Evolutionary conservation across 768 basidiomycete species (phyloP).

Genomic region (Russula emetica): DNA sequence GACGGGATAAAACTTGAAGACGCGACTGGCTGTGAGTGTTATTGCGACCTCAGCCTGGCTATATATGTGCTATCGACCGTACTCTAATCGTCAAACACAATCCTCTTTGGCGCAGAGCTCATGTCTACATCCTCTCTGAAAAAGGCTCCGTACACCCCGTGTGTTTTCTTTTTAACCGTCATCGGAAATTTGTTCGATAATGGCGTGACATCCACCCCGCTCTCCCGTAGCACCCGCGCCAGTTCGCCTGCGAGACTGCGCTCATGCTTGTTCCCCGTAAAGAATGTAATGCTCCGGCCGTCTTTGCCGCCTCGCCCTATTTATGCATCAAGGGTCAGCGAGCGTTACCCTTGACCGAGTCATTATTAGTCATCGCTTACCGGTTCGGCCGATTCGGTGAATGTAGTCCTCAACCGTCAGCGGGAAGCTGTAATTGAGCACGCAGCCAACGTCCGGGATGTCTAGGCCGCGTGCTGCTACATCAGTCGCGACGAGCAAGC

Average conservation of each 20-base stretch:
- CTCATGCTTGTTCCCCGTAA: conserved; percentile 89
- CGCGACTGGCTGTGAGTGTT: too few relatives aligned
- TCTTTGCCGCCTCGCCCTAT: conserved; percentile 81
- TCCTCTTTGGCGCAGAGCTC: conserved; percentile 66
- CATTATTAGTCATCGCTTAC: conserved; percentile 37
- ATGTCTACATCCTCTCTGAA: conserved; percentile 64
- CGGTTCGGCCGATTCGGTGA: conserved; percentile 86
- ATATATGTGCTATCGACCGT: neutral
- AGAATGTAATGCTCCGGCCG: conserved; percentile 94
- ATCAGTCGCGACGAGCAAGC: conserved; percentile 91
- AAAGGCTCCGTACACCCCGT: conserved; percentile 86
- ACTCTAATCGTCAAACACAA: conserved; percentile 50
- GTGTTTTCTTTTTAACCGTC: conserved; percentile 95
- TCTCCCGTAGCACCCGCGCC: conserved; percentile 84
- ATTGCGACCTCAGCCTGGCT: too few relatives aligned
- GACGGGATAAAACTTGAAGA: too few relatives aligned
- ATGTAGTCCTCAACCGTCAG: conserved; percentile 92
- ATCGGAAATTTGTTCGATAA: conserved; percentile 86
- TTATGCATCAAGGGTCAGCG: too few relatives aligned
- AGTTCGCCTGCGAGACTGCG: conserved; percentile 86
- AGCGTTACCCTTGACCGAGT: too few relatives aligned
- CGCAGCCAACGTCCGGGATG: conserved; percentile 91
- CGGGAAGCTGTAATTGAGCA: conserved; percentile 98
- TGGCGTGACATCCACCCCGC: conserved; percentile 71
- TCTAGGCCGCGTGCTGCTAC: conserved; percentile 96